Evolutionary conservation across 768 basidiomycete genomes (phyloP).

Genomic region (Sporobolomyces pararoseus): DNA sequence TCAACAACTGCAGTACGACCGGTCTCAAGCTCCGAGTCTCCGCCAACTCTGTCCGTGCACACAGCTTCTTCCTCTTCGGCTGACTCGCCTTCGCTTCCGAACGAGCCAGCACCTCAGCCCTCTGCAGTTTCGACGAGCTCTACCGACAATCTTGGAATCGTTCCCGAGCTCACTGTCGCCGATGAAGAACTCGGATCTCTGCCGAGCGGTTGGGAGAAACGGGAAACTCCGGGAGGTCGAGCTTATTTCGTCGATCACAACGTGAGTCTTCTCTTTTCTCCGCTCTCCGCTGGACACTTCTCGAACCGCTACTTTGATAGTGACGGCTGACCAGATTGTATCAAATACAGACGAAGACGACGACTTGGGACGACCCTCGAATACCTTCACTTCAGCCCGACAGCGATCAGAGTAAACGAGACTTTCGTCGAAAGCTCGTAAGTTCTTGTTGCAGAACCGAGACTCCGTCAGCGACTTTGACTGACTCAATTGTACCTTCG

Average conservation of each 20-base stretch:
- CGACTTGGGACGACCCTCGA: constrained; percentile 98
- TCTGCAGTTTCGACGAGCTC: too few species aligned
- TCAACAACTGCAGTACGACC: too few species aligned
- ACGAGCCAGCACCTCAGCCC: not conserved
- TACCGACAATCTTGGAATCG: not conserved
- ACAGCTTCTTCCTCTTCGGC: not conserved
- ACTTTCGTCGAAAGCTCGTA: constrained; percentile 88
- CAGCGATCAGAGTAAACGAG: constrained; percentile 99
- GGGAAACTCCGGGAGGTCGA: constrained; percentile 89
- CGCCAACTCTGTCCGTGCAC: not conserved
- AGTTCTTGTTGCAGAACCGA: too few species aligned
- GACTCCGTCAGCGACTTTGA: too few species aligned
- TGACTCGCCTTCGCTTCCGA: too few species aligned
- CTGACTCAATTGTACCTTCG: not conserved
- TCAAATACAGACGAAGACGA: constrained; percentile 67
- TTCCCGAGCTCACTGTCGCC: not conserved
- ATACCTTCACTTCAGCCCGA: constrained; percentile 82
- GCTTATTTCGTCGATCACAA: constrained; percentile 99
- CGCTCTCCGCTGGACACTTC: not conserved
- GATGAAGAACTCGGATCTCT: constrained; percentile 74
- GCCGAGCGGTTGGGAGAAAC: constrained; percentile 99
- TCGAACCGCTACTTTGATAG: too few species aligned
- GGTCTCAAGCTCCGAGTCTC: not conserved
- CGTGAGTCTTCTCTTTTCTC: constrained; percentile 52
- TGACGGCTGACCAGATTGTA: not conserved